Base-by-base conservation (phyloP, 1,139 yeast genomes). In the Diutina sp. region DNA sequence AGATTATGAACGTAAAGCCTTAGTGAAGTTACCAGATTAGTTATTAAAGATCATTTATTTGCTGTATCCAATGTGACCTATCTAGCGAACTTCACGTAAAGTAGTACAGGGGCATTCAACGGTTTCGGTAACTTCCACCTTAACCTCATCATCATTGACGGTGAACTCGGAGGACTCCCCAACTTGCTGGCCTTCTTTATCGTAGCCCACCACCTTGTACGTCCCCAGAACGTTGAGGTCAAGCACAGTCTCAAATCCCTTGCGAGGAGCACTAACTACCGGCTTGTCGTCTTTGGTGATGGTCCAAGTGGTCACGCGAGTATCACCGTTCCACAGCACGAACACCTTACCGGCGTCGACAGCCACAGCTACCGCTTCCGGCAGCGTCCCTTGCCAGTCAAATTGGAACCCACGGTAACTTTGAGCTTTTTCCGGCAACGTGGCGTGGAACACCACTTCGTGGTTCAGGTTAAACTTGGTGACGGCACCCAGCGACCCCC, bases 261-360 rank as follows among this genome's bases (percentile, higher is more conserved):
- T 4, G 11, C 50, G 25, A 21, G 11, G 14, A 21, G n/a, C 30
- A 21, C 29, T 46, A 21, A 6, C 50, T 4, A 25, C 28, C 2
- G 25, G 14, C 4, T 4, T 11, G 9, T 61, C 61, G 47, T 65
- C 25, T 21, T 21, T 57, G 6, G 56, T 55, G 56, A 58, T 67
- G 55, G 67, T 63, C 57, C 76, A 72, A 3, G 41, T 51, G 54
- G 62, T 62, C 28, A 75, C 71, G 53, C 64, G 63, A 6, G 76
- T 72, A 58, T 71, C 77, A 21, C 77, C 77, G 61, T 72, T 72
- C 76, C 76, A 72, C 55, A 72, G 68, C 46, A 72, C 71, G 56
- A 67, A 70, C 6, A 71, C 58, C 28, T 62, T 63, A 30, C 59
- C 56, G 50, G 56, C 54, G 55, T 63, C 66, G 51, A 61, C 62